A percentile compares a stretch with the other conserved stretches of the same genome.
phyloP scores from a whole-genome alignment of 208 protist genomes.

The Angomonas ambiguus region DNA sequence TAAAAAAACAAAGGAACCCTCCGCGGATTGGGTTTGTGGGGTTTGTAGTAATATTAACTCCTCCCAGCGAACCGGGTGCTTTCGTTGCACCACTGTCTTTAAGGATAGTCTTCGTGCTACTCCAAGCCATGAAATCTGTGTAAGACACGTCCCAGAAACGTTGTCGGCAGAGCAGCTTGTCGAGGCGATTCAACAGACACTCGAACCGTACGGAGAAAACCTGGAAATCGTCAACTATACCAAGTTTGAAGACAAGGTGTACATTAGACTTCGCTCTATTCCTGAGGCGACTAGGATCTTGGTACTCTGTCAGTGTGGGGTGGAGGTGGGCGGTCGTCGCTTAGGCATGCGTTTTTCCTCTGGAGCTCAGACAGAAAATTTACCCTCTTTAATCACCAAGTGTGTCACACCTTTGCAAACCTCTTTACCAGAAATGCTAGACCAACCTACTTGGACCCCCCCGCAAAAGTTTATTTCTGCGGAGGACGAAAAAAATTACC shows the following conservation, averaged over 20 bases:
- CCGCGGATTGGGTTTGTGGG: constrained; percentile 70
- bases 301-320: constrained; percentile 34
- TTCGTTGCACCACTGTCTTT: constrained; percentile 53
- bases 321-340: constrained; percentile 22
- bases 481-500: constrained; percentile 46
- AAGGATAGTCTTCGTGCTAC: constrained; percentile 27
- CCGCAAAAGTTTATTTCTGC: constrained; percentile 37
- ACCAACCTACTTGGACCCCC: constrained; percentile 39
- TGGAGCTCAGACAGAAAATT: neutral
- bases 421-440: constrained; percentile 14
- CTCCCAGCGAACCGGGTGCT: constrained; percentile 50
- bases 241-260: constrained; percentile 6
- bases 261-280: constrained; percentile 37
- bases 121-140: constrained; percentile 39
- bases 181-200: constrained; percentile 10
- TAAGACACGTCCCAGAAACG: constrained; percentile 23
- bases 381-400: constrained; percentile 1
- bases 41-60: constrained; percentile 87
- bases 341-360: constrained; percentile 31
- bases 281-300: constrained; percentile 50
- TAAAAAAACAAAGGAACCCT: neutral
- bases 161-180: constrained; percentile 20
- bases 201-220: neutral
- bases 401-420: neutral
- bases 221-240: neutral